Evolutionary conservation across 129 eudicot species (phyloP), one percentile per base, ranked within the genome.

Genomic region (Mikania micrantha): DNA sequence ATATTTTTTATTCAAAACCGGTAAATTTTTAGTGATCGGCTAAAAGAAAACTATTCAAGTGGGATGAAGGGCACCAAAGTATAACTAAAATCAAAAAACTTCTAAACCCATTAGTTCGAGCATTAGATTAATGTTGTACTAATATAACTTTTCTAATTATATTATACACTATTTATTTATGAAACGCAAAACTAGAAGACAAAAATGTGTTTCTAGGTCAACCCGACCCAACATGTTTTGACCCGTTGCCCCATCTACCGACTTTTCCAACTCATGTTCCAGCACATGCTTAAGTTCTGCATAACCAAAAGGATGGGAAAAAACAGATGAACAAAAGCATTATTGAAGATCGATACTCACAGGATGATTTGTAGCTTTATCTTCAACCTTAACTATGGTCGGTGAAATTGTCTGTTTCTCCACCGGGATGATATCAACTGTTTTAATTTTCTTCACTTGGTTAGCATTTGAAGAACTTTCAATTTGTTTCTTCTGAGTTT

Each of bases 401-500:
- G 31, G 39, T 70, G 67, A 63, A 44, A 70, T 32, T 22, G 27
- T 42, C 13, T 54, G 65, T 69, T 69, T 64, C 60, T 64, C 73
- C 25, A 32, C 63, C 0, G 69, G 21, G 34, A 65, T 64, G 34
- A 45, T 13, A 15, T 22, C 36, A 20, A 21, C 24, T 34, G n/a
- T 35, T 70, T 64, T 45, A n/a, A 28, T 59, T 66, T 56, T 58
- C 40, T 49, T 75, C 38, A 56, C n/a, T 34, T 19, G 67, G 28
- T 64, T 60, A 42, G 47, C 63, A 28, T 76, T 56, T 48, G 77
- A 66, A 77, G 73, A 49, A 57, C 65, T 53, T 22, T 29, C 48
- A 10, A 5, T 7, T 67, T 36, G 66, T 69, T 70, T 63, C 34
- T 47, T 74, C 61, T 82, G 69, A 24, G 59, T 49, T 7, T 19